These are phyloP conservation scores for Psilocybe mexicana DNA, from an alignment of 1,284 basidiomycete species.

Conservation along the genomic window DNA sequence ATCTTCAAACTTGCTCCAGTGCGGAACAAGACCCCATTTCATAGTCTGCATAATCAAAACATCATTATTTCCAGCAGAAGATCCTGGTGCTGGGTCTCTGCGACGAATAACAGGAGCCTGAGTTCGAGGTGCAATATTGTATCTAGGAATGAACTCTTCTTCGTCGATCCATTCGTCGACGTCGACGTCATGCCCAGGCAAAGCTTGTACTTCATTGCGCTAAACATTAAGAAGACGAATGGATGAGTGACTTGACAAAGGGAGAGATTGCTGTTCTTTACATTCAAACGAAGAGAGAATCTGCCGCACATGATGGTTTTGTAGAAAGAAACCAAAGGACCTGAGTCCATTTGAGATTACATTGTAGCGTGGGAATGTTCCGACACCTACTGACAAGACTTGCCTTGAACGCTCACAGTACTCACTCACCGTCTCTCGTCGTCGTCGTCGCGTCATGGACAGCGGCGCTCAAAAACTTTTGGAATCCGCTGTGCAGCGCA, in stretches of 20 bases:
- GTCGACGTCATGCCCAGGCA: conserved; percentile 36
- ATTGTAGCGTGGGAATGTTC: conserved; percentile 25
- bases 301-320: conserved; percentile 59
- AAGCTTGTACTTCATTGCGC: conserved; percentile 32
- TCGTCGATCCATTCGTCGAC: conserved; percentile 65
- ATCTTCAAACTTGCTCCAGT: conserved; percentile 79
- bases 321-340: not conserved
- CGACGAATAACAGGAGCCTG: conserved; percentile 66
- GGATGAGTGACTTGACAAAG: not conserved
- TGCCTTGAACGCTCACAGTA: not conserved
- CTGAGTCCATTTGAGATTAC: not conserved
- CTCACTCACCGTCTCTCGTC: conserved; percentile 4
- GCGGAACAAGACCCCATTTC: conserved; percentile 91
- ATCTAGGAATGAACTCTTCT: conserved; percentile 58
- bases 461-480: conserved; percentile 48
- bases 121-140: conserved; percentile 74
- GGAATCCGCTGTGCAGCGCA: conserved; percentile 65
- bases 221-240: conserved; percentile 11
- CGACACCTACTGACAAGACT: conserved; percentile 5
- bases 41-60: conserved; percentile 63
- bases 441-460: conserved; percentile 37
- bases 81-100: conserved; percentile 20
- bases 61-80: conserved; percentile 12
- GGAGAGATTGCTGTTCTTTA: conserved; percentile 27
- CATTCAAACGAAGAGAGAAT: conserved; percentile 56